Evolutionary conservation across 345 rosid species (phyloP).

Genomic region (Citrus inodora): DNA sequence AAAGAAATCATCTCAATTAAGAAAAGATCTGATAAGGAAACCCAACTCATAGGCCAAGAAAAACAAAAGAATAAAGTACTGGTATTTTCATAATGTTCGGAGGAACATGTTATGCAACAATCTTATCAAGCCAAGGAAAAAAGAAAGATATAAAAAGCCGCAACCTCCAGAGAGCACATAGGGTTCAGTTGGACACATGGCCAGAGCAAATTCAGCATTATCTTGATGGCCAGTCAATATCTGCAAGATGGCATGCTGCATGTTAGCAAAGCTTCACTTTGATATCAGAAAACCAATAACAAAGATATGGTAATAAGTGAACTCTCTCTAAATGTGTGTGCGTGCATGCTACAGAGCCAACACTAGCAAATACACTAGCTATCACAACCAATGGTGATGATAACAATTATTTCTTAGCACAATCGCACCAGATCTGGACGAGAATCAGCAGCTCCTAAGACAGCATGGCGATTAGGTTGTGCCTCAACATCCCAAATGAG

Average conservation of each 20-base stretch:
- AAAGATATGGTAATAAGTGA: not conserved
- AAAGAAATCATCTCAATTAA: not conserved
- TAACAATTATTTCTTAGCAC: not conserved
- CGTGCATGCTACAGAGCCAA: not conserved
- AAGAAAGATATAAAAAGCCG: not conserved
- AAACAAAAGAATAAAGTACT: too few species aligned
- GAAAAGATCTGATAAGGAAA: not conserved
- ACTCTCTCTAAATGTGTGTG: not conserved
- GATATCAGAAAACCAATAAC: not conserved
- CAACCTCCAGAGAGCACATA: conserved; percentile 68
- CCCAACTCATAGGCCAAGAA: conserved; percentile 1
- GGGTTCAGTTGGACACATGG: conserved; percentile 58
- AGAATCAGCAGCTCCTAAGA: conserved; percentile 45
- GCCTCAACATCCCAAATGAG: conserved; percentile 70
- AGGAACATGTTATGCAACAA: not conserved
- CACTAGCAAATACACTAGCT: not conserved
- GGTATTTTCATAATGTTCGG: not conserved
- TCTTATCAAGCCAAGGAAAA: not conserved
- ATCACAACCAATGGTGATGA: not conserved
- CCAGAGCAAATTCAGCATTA: conserved; percentile 64
- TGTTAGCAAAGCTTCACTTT: conserved; percentile 14
- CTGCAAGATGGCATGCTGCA: conserved; percentile 28
- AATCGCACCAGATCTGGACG: conserved; percentile 51
- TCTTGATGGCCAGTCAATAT: conserved; percentile 64
- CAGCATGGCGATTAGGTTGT: conserved; percentile 60